Evolutionary conservation across 371 early-diverging fungal genomes (phyloP), one percentile per base, ranked within the genome.

Genomic region (Mortierella sp.): DNA sequence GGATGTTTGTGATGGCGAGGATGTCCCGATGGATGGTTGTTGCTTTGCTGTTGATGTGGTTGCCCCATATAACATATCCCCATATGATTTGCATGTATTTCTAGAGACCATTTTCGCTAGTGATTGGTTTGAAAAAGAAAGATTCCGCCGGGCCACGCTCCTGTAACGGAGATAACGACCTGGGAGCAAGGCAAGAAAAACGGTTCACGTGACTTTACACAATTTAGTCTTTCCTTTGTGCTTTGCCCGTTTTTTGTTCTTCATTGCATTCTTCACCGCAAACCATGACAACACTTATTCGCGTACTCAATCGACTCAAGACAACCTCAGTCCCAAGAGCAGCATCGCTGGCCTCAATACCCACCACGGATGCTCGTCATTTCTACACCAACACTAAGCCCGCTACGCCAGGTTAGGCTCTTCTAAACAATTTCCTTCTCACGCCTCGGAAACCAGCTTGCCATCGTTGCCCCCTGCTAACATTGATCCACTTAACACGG

Each of bases 31-130:
- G 68, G 68, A 68, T 68, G 68, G 68, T 24, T 68, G 34, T 0
- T 42, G 44, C 34, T 14, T 60, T 8, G 24, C 24, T 24, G 42
- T 34, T 11, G n/a, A 42, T 63, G 6, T 60, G 63, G 38, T 16
- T 31, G 19, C 8, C 38, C 60, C 34, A 50, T 50, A 16, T 11
- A 28, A 26, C 57, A 57, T 57, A 60, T 60, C 16, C 4, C 63
- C 63, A 34, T 19, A 8, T 34, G 13, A 63, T 8, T 38, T 38
- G 11, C 24, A 68, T 68, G 42, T 68, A 38, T 68, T 68, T 68
- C 68, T 68, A 68, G 68, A 68, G 68, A 68, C 68, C 68, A 68
- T 68, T 68, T 68, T 68, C 68, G 68, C 68, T 68, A 68, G 68
- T 68, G 68, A 68, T 68, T 68, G 68, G 68, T 68, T 68, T 68